Base-by-base conservation (phyloP, 2,329 filamentous ascomycete genomes). In the Cercospora sp. region DNA sequence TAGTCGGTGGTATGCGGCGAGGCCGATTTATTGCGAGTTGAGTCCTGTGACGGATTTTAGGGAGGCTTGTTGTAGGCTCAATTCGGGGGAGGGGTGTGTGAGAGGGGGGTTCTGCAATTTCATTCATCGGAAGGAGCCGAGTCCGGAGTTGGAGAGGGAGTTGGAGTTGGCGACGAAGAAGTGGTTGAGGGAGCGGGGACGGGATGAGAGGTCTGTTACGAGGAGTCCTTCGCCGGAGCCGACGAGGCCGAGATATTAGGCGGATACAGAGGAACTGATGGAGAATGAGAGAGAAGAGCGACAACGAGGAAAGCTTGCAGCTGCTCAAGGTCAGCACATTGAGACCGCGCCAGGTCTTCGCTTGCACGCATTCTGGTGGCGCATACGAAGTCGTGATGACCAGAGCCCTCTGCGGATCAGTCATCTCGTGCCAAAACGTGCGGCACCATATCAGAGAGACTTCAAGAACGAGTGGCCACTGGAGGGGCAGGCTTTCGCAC, bases 101-200 rank as follows among this genome's bases (percentile, higher is more conserved):
- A 87, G 95, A 72, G 95, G 94, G 71, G 95, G 95, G 34, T 98
- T 98, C 85, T 99, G 95, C 86, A 99, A 99, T 81, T 99, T 99
- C 81, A 99, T 99, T 73, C 95, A 99, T 80, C 88, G 95, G 78
- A 99, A 99, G 85, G 95, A 98, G 79, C 95, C 95, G 3, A 88
- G 87, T 74, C 85, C 92, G 10, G 94, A 98, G 82, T 84, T 99
- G 75, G 95, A 99, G 70, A 85, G 90, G 71, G 95, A 99, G 74
- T 81, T 99, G 74, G 89, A 91, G 71, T 86, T 98, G 74, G 88
- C 89, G 76, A 98, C 94, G 71, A 97, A 97, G 87, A 98, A 98
- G 86, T 98, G 94, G 94, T 84, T 98, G 78, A 92, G 92, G 84
- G 83, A 88, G 82, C 87, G 93, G 69, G 94, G 93, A 21, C 86